phyloP scores from a whole-genome alignment of 345 rosid species.

The Citropsis articulata region DNA sequence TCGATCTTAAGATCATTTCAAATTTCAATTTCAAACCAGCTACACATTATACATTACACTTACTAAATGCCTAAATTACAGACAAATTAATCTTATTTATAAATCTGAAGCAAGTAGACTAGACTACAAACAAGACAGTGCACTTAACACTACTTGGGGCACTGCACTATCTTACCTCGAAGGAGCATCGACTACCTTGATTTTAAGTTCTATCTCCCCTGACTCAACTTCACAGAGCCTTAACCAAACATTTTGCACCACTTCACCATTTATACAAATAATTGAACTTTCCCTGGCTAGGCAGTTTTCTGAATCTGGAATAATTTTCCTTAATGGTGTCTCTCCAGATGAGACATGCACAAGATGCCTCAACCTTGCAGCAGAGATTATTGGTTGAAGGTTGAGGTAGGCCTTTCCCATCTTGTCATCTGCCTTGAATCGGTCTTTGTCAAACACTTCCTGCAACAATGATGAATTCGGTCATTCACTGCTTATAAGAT shows the following conservation, averaged over 20 bases:
- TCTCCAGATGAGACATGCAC: conserved; percentile 63
- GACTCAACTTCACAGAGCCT: conserved; percentile 81
- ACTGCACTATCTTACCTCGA: conserved; percentile 21
- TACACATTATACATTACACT: background rate
- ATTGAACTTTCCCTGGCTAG: conserved; percentile 80
- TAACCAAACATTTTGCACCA: conserved; percentile 87
- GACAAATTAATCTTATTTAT: background rate
- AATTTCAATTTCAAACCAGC: conserved; percentile 2
- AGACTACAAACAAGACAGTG: background rate
- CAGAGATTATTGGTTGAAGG: conserved; percentile 85
- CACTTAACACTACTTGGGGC: background rate
- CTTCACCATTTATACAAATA: conserved; percentile 65
- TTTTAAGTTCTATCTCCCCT: conserved; percentile 86
- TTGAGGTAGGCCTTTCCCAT: conserved; percentile 88
- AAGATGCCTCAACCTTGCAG: conserved; percentile 75
- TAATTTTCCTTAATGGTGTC: conserved; percentile 73
- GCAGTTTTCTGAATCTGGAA: conserved; percentile 78
- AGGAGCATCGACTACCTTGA: conserved; percentile 55
- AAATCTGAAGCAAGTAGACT: background rate
- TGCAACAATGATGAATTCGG: conserved; percentile 20
- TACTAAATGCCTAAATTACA: background rate
- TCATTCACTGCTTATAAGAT: background rate
- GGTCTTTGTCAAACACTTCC: conserved; percentile 98
- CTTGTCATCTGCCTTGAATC: conserved; percentile 96
- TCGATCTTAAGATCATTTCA: conserved; percentile 1